phyloP scores from a whole-genome alignment of 164 flowering plant genomes.

The Houttuynia cordata region DNA sequence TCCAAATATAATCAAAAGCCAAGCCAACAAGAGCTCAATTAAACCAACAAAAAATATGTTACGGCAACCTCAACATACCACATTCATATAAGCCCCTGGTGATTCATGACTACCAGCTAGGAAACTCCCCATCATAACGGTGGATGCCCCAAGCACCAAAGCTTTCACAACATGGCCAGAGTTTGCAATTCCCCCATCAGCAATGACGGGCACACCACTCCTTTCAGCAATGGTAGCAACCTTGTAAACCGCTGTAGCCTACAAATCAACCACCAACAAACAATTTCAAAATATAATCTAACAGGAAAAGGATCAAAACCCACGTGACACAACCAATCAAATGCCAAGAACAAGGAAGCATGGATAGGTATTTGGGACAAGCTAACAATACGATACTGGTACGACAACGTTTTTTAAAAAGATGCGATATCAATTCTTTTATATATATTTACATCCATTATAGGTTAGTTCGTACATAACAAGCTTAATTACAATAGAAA shows the following conservation, averaged over 20 bases:
- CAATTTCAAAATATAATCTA: not conserved
- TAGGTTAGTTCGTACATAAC: no score
- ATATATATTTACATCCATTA: no score
- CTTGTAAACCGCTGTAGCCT: slow-evolving; percentile 97
- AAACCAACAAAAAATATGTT: no score
- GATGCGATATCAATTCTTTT: no score
- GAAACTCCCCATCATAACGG: slow-evolving; percentile 40
- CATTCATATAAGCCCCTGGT: slow-evolving; percentile 59
- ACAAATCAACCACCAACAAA: not conserved
- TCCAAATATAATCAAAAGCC: not conserved
- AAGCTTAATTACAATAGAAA: no score
- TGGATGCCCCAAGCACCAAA: slow-evolving; percentile 24
- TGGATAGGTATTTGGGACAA: no score
- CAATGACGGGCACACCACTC: slow-evolving; percentile 80
- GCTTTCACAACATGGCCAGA: slow-evolving; percentile 99
- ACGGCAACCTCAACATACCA: slow-evolving; percentile 24
- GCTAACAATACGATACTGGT: no score
- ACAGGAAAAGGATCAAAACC: not conserved
- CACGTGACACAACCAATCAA: no score
- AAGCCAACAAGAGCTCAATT: no score
- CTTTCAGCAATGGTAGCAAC: slow-evolving; percentile 66
- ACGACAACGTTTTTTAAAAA: no score
- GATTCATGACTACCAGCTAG: slow-evolving; percentile 92
- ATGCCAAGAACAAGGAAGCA: no score
- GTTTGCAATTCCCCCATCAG: slow-evolving; percentile 97